phyloP scores from a whole-genome alignment of 108 stramenopile species.

The Phaeodactylum tricornutum region DNA sequence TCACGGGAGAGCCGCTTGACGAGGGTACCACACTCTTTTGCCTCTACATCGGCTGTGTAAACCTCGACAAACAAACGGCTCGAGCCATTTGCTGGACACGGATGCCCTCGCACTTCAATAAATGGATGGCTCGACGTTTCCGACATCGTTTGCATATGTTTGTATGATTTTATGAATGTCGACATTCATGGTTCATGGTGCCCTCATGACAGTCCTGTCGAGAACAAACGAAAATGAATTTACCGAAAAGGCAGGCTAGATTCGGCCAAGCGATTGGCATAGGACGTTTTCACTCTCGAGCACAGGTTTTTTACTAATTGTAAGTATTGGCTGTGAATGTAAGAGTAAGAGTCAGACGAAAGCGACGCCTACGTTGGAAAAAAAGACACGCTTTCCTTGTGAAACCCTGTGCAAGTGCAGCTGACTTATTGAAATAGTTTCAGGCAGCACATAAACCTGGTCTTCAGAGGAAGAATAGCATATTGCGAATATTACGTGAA shows the following conservation, averaged over 20 bases:
- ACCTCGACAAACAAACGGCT: conserved; percentile 8
- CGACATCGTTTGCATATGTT: background rate
- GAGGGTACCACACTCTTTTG: conserved; percentile 23
- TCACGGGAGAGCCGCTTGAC: conserved; percentile 19
- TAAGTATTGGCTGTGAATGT: too few species aligned
- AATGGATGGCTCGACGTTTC: background rate
- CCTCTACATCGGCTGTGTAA: conserved; percentile 12
- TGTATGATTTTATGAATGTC: background rate
- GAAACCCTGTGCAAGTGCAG: too few species aligned
- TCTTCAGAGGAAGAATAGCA: background rate
- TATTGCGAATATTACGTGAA: background rate
- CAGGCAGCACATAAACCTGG: too few species aligned
- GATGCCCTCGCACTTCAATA: background rate
- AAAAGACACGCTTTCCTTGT: too few species aligned
- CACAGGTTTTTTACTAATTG: too few species aligned
- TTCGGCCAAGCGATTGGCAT: too few species aligned
- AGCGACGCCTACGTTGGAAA: too few species aligned
- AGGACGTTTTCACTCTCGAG: too few species aligned
- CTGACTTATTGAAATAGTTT: too few species aligned
- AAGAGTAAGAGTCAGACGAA: too few species aligned
- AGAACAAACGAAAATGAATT: background rate
- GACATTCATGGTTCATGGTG: background rate
- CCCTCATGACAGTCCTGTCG: background rate
- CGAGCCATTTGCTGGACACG: too few species aligned
- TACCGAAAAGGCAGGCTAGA: background rate